Percentiles rank a stretch among this genome's conserved stretches.
Evolutionary conservation across 1,139 yeast genomes (phyloP).

Genomic region (Debaryomyces coudertii): DNA sequence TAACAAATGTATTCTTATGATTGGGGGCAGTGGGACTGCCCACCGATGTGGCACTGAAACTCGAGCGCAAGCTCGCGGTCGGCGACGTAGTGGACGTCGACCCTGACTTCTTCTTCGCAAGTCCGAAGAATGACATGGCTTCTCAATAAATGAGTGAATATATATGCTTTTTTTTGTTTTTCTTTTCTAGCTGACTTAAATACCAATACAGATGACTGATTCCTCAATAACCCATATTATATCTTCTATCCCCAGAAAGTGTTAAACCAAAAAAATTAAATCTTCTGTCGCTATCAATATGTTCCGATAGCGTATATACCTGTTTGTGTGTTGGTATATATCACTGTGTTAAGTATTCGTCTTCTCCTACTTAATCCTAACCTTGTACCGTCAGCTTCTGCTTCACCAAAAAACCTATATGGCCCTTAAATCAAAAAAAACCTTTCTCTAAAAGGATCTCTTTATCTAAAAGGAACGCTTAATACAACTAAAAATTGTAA

Average conservation of each 20-base stretch:
- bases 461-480: conserved; percentile 8
- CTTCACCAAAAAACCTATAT: conserved; percentile 10
- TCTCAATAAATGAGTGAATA: conserved; percentile 2
- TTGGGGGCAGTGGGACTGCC: conserved; percentile 3
- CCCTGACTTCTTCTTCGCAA: conserved; percentile 18
- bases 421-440: conserved; percentile 8
- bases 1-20: conserved; percentile 21
- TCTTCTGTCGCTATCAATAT: conserved; percentile 2
- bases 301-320: neutral
- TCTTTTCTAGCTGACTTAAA: neutral
- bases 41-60: conserved; percentile 6
- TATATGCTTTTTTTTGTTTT: conserved; percentile 3
- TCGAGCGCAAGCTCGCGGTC: conserved; percentile 11
- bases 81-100: conserved; percentile 16
- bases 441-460: conserved; percentile 8
- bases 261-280: conserved; percentile 4
- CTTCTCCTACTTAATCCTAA: neutral
- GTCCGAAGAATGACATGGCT: conserved; percentile 18
- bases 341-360: conserved; percentile 1
- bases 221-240: conserved; percentile 8
- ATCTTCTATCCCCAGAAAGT: conserved; percentile 1
- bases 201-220: conserved; percentile 6
- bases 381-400: conserved; percentile 9
- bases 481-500: conserved; percentile 6
- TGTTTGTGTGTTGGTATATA: neutral